phyloP scores from a whole-genome alignment of 352 stramenopile genomes.

The Phytophthora foliorum region DNA sequence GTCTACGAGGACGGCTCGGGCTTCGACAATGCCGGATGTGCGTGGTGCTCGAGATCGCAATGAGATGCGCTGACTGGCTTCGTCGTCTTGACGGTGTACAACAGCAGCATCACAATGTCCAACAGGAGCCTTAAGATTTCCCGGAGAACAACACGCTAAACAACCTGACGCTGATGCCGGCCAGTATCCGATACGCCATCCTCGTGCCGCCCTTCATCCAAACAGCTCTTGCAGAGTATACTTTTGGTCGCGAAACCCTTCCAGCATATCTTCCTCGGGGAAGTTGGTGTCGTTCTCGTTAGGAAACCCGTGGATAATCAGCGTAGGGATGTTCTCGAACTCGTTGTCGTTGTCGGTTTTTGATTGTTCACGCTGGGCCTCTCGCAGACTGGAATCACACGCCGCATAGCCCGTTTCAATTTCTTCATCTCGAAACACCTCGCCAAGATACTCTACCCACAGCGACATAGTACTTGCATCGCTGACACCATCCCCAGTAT shows the following conservation, averaged over 20 bases:
- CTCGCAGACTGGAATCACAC: background rate
- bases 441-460: conserved; percentile 4
- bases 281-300: background rate
- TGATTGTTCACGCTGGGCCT: background rate
- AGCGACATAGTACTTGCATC: background rate
- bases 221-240: background rate
- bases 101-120: conserved; percentile 59
- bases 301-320: conserved; percentile 1
- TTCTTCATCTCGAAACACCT: conserved; percentile 3
- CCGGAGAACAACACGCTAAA: conserved; percentile 51
- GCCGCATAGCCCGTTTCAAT: background rate
- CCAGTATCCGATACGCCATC: no score
- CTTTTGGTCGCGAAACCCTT: background rate
- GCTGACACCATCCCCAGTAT: background rate
- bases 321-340: conserved; percentile 1
- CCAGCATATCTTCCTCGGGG: background rate
- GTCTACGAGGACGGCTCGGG: no score
- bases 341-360: background rate
- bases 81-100: conserved; percentile 64
- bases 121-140: conserved; percentile 51
- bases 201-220: background rate
- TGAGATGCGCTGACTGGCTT: conserved; percentile 71
- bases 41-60: no score
- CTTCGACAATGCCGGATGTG: no score
- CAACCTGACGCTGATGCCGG: conserved; percentile 50